phyloP scores from a whole-genome alignment of 1,139 yeast genomes.

The Scheffersomyces cryptocercus region DNA sequence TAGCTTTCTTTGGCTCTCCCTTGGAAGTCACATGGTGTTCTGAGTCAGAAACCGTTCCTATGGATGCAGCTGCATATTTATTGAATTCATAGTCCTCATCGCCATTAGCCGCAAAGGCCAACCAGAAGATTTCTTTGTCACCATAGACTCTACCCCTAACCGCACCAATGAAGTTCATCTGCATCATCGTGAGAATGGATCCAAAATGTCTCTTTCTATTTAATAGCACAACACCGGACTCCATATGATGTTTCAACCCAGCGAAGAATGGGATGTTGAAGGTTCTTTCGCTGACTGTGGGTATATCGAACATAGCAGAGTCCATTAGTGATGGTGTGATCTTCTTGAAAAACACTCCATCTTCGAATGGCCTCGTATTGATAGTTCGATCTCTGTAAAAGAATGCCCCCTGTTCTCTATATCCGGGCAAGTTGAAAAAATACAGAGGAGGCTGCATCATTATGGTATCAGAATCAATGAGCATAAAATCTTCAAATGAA shows the following conservation, averaged over 20 bases:
- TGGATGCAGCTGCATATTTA: constrained; percentile 49
- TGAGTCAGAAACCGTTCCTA: constrained; percentile 42
- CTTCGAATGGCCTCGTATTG: too few species aligned
- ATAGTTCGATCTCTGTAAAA: too few species aligned
- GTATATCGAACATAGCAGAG: too few species aligned
- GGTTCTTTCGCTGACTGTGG: too few species aligned
- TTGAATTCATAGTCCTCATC: constrained; percentile 53
- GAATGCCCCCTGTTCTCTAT: too few species aligned
- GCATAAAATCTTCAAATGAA: constrained; percentile 34
- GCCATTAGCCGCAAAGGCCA: constrained; percentile 56
- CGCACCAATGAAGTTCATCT: constrained; percentile 27
- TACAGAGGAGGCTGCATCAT: constrained; percentile 28
- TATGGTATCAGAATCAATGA: constrained; percentile 38
- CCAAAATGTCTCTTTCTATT: constrained; percentile 30
- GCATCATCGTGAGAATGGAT: constrained; percentile 13
- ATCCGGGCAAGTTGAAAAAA: constrained; percentile 11
- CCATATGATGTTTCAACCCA: constrained; percentile 16
- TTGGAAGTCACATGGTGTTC: background rate
- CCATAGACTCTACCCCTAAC: constrained; percentile 50
- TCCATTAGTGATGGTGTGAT: too few species aligned
- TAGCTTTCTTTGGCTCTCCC: background rate
- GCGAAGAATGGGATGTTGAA: too few species aligned
- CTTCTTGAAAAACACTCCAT: too few species aligned
- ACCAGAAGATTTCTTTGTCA: constrained; percentile 68
- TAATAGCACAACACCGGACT: constrained; percentile 12